These are phyloP conservation scores for Pseudonitzschia delicatissima DNA, from an alignment of 108 stramenopile species.

Conservation along the genomic window DNA sequence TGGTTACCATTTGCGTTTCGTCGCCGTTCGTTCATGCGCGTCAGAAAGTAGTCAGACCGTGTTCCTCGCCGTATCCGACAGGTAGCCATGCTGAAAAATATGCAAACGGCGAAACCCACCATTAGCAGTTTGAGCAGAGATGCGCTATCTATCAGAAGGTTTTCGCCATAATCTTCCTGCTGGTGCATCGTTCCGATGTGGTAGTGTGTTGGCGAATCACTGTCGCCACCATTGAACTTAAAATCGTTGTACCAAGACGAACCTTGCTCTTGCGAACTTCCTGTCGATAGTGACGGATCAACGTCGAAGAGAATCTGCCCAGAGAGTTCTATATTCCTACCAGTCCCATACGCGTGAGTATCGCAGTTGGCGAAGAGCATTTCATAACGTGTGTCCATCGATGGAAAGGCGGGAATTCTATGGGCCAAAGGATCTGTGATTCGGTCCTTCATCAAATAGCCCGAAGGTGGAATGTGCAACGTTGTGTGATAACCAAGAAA, in stretches of 20 bases:
- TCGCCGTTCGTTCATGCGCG: not conserved
- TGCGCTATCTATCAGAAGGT: not conserved
- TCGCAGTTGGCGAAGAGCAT: constrained; percentile 1
- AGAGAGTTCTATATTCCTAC: not conserved
- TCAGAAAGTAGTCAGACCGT: not conserved
- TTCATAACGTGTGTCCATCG: not conserved
- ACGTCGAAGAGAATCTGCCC: constrained; percentile 3
- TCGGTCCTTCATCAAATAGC: not conserved
- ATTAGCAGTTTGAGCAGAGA: not conserved
- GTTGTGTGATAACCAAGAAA: not conserved
- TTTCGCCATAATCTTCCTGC: not conserved
- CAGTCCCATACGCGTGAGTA: not conserved
- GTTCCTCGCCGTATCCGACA: not conserved
- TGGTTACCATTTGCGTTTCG: no score
- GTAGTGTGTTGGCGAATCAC: no score
- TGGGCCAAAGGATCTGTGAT: not conserved
- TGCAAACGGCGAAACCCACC: not conserved
- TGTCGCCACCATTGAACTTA: no score
- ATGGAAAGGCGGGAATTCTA: not conserved
- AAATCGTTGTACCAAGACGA: no score
- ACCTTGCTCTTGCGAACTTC: no score
- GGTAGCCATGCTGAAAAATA: not conserved
- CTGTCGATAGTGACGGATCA: not conserved
- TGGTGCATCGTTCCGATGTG: not conserved
- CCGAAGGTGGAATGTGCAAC: not conserved